Evolutionary conservation across 2,329 filamentous ascomycete species (phyloP).

Genomic region (Aspergillus hortae): DNA sequence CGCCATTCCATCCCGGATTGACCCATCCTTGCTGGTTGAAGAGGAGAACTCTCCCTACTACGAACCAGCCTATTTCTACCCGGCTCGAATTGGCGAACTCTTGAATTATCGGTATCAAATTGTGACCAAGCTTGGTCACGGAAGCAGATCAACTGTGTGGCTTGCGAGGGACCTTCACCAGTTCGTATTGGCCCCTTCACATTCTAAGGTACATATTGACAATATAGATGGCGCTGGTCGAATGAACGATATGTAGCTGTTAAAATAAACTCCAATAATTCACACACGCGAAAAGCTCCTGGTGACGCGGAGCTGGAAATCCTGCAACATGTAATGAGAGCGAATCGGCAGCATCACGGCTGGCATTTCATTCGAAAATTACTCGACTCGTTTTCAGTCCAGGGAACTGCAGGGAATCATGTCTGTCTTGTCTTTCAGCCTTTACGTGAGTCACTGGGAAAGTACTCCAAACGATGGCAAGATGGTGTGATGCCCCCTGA

Average conservation of each 20-base stretch:
- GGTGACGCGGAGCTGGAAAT: background rate
- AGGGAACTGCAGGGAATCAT: background rate
- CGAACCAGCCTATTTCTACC: conserved; percentile 17
- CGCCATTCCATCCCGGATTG: too few species aligned
- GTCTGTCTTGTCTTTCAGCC: conserved; percentile 29
- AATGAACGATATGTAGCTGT: background rate
- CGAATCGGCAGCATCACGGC: conserved; percentile 28
- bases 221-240: background rate
- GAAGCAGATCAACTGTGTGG: conserved; percentile 25
- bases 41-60: conserved; percentile 19
- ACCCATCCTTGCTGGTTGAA: conserved; percentile 7
- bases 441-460: conserved; percentile 28
- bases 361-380: conserved; percentile 27
- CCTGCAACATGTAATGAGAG: conserved; percentile 17
- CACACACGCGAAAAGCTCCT: background rate
- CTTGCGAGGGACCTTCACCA: conserved; percentile 3
- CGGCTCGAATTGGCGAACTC: conserved; percentile 13
- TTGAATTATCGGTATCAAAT: conserved; percentile 22
- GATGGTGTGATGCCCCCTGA: conserved; percentile 24
- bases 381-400: conserved; percentile 29
- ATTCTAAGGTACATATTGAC: background rate
- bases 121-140: conserved; percentile 25
- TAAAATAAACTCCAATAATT: background rate
- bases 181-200: background rate
- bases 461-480: conserved; percentile 23